Base-by-base conservation (phyloP, 1,139 yeast species). In the Candida tetrigidarum region DNA sequence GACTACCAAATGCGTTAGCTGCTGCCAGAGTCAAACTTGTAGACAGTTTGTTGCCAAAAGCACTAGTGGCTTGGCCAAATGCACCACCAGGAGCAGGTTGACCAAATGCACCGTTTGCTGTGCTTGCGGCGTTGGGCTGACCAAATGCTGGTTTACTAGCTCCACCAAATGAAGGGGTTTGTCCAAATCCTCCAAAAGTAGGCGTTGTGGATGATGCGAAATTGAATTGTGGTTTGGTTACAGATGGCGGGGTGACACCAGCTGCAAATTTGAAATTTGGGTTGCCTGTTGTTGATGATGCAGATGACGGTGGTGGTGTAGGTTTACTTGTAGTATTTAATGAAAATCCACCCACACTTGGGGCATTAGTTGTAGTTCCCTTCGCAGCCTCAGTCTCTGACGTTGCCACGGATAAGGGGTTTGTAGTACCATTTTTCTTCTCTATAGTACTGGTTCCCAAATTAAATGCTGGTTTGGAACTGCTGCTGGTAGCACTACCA, bases 181-280 rank as follows among this genome's bases (percentile, higher is more conserved):
- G 32, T 18, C 37, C 36, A 16, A 30, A 32, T 1, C 41, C 37
- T 22, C 37, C 42, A 23, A 39, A 26, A 15, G 35, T 18, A 12
- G 46, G 16, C 22, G 42, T 15, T 5, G 37, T 14, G 12, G 37
- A 18, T 14, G 41, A n/a, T 3, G n/a, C n/a, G 32, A 48, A 48
- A 36, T 37, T 47, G 25, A 42, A 35, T n/a, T 16, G 35, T 7
- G 41, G 33, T 15, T 34, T 34, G 19, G 40, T 25, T 8, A 14
- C 34, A 12, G 50, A 34, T 14, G 46, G 38, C 16, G 51, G 48
- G 4, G 44, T 42, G 4, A 47, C 42, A 8, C 55, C 55, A 15
- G 50, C 39, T 14, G 55, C 54, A 44, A 52, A 52, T 34, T 48
- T 41, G 29, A 52, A 52, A 5, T 37, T 37, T n/a, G 43, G 39